These are phyloP conservation scores for Halophytophthora batemanensis DNA, from an alignment of 352 stramenopile species.

Conservation along the genomic window DNA sequence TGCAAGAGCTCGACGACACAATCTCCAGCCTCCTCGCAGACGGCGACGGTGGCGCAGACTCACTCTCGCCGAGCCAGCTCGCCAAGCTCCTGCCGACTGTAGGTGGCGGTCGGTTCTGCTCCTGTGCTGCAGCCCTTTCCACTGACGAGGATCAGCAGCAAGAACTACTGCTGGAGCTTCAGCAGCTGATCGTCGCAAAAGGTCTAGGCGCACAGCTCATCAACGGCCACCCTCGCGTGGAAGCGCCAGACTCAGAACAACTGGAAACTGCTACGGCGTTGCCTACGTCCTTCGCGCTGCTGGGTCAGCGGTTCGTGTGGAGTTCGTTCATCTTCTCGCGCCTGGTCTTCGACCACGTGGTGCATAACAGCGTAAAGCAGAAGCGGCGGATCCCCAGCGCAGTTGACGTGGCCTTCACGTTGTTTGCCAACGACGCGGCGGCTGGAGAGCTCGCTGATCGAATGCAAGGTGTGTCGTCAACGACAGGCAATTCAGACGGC, in stretches of 20 bases:
- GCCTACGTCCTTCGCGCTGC: slow-evolving; percentile 2
- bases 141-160: not conserved
- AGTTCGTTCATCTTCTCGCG: slow-evolving; percentile 9
- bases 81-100: not conserved
- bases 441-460: slow-evolving; percentile 6
- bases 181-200: slow-evolving; percentile 12
- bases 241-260: not conserved
- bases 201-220: slow-evolving; percentile 12
- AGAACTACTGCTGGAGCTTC: slow-evolving; percentile 3
- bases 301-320: slow-evolving; percentile 9
- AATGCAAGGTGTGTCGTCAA: slow-evolving; percentile 7
- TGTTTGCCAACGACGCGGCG: slow-evolving; percentile 7
- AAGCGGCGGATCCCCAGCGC: slow-evolving; percentile 4
- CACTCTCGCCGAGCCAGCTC: slow-evolving; percentile 10
- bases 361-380: not conserved
- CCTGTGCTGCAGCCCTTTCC: not conserved
- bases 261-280: slow-evolving; percentile 1
- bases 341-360: slow-evolving; percentile 8
- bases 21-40: slow-evolving; percentile 20
- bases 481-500: too few relatives aligned
- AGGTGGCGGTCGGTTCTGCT: not conserved
- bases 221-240: slow-evolving; percentile 8
- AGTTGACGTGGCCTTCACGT: slow-evolving; percentile 7
- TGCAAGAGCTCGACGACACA: slow-evolving; percentile 4
- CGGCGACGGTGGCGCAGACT: slow-evolving; percentile 15